Conservation (phyloP, 2,329 filamentous ascomycete species). For the Cordyceps pruinosa region DNA sequence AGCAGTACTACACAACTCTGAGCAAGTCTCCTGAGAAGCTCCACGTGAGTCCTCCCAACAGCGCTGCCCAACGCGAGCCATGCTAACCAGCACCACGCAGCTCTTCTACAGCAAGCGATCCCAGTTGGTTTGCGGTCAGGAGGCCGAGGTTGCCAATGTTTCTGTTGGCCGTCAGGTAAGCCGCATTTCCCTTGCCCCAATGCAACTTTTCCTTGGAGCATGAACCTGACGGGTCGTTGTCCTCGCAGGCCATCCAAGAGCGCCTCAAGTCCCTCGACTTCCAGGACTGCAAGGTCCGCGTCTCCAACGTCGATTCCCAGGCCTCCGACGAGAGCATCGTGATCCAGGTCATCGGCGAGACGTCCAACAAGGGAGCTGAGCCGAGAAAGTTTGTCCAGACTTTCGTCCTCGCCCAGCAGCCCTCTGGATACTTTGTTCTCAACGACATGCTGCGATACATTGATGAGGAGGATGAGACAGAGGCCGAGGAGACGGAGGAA, state of each 20-base stretch:
- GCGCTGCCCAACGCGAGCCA: background rate
- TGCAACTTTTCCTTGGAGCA: background rate
- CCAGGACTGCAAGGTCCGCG: slow-evolving; percentile 96
- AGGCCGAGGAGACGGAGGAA: slow-evolving; percentile 36
- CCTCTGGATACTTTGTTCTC: slow-evolving; percentile 94
- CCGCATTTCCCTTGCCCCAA: background rate
- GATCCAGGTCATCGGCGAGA: slow-evolving; percentile 96
- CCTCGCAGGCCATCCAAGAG: slow-evolving; percentile 76
- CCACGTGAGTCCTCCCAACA: slow-evolving; percentile 48
- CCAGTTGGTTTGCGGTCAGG: slow-evolving; percentile 86
- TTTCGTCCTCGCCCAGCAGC: slow-evolving; percentile 92
- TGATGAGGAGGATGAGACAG: slow-evolving; percentile 73
- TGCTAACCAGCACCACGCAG: slow-evolving; percentile 28
- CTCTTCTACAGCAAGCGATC: slow-evolving; percentile 96
- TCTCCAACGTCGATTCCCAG: slow-evolving; percentile 96
- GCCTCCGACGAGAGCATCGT: slow-evolving; percentile 89
- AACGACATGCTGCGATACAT: slow-evolving; percentile 98
- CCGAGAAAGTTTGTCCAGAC: slow-evolving; percentile 97
- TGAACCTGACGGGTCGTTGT: background rate
- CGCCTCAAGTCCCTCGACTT: slow-evolving; percentile 90
- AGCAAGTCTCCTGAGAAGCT: slow-evolving; percentile 93
- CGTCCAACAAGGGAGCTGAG: slow-evolving; percentile 85
- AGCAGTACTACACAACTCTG: slow-evolving; percentile 97
- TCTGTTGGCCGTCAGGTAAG: slow-evolving; percentile 77
- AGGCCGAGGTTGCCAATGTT: slow-evolving; percentile 82